A percentile compares a stretch with the other conserved stretches of the same genome.
phyloP scores from a whole-genome alignment of 208 protist genomes.

The Leishmania amazonensis region DNA sequence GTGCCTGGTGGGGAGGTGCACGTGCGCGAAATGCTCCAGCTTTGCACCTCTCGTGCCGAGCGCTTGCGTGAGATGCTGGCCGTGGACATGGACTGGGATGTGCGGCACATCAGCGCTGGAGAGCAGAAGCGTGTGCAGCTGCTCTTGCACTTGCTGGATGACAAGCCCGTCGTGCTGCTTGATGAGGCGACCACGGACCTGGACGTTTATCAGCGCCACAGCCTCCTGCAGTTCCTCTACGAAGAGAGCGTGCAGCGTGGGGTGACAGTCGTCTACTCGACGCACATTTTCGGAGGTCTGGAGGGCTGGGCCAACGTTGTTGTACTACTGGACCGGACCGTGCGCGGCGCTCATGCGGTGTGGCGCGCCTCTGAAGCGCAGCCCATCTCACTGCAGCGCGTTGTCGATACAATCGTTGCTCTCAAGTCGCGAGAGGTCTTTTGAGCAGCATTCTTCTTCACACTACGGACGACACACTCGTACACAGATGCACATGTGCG shows the following conservation, averaged over 20 bases:
- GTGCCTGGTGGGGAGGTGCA: conserved; percentile 73
- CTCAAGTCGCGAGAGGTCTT: conserved; percentile 54
- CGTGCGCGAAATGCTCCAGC: conserved; percentile 66
- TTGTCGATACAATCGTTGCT: conserved; percentile 41
- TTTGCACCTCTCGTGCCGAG: conserved; percentile 49
- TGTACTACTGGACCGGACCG: conserved; percentile 76
- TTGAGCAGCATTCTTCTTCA: conserved; percentile 10
- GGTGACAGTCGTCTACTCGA: conserved; percentile 90
- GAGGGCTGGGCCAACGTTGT: conserved; percentile 77
- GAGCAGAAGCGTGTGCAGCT: conserved; percentile 91
- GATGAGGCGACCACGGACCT: conserved; percentile 94
- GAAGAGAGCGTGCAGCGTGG: conserved; percentile 75
- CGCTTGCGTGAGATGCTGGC: conserved; percentile 59
- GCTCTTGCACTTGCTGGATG: conserved; percentile 63
- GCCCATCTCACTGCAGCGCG: conserved; percentile 26
- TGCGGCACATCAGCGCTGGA: conserved; percentile 81
- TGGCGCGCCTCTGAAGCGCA: conserved; percentile 29
- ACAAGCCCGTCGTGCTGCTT: conserved; percentile 75
- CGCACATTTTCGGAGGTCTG: conserved; percentile 93
- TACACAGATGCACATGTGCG: neutral
- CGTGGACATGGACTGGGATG: conserved; percentile 85
- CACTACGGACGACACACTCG: neutral
- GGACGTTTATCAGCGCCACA: conserved; percentile 86
- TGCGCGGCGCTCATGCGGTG: conserved; percentile 41
- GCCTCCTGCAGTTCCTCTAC: conserved; percentile 83